Base-by-base conservation (phyloP, 768 basidiomycete species). In the Pisolithus orientalis region DNA sequence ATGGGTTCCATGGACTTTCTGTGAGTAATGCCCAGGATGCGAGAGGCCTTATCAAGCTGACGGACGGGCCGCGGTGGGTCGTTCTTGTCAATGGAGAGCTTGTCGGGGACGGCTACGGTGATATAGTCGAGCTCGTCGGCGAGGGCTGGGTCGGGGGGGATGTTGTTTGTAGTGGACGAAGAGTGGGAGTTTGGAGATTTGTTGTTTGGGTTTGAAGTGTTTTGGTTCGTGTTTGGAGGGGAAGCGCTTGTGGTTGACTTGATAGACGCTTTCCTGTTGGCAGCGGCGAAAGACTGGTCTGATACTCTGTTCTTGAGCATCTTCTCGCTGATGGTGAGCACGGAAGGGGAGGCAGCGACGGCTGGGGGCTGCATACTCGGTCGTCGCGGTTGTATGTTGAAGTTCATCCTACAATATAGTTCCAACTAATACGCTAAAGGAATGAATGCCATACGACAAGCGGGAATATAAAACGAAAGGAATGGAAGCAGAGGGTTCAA, bases 1-100 rank as follows among this genome's bases (percentile, higher is more conserved):
- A 90, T 85, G 57, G 89, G 89, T 63, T 90, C 88, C 89, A 91
- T 91, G 49, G 83, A 85, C 65, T 74, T 78, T 57, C 82, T 77
- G 66, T 89, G 88, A 45, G 75, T 71, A 59, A 90, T 84, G 57
- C 87, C 89, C 40, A 90, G 79, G 49, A 90, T 75, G 57, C 87
- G 78, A 24, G 87, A 83, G 24, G 89, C 86, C 70, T 90, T 90
- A 70, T 90, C 86, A 27, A 75, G 70, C 54, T 80, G 77, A 50
- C 70, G 62, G 27, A 52, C 16, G 50, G 68, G 62, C 51, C 72
- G 64, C 55, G 73, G 63, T 47, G 70, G 54, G 63, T 69, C 65
- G 17, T 64, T 57, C 54, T 70, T 66, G 32, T 55, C 51, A 48
- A 10, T 1, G 43, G 42, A 29, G 45, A 5, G 21, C 57, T 64